phyloP scores from a whole-genome alignment of 768 basidiomycete species.

The Russula compacta region DNA sequence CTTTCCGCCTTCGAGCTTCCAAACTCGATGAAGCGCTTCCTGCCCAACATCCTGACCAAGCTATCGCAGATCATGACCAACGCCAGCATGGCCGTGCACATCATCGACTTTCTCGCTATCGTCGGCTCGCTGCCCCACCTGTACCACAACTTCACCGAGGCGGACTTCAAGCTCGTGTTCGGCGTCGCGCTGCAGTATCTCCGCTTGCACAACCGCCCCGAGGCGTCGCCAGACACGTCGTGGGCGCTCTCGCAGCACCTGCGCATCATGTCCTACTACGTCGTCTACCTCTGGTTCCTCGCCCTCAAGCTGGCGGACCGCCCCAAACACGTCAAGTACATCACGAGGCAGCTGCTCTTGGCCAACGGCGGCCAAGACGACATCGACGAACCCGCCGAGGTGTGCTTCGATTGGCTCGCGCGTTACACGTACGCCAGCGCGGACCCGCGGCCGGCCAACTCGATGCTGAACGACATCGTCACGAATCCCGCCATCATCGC shows the following conservation, averaged over 20 bases:
- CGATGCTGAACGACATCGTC: constrained; percentile 70
- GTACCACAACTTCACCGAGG: constrained; percentile 85
- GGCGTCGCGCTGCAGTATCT: constrained; percentile 91
- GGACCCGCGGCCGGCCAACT: constrained; percentile 80
- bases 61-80: constrained; percentile 93
- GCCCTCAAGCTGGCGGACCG: constrained; percentile 77
- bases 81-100: constrained; percentile 89
- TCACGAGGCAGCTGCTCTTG: constrained; percentile 75
- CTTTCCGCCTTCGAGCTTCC: constrained; percentile 83
- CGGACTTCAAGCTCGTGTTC: constrained; percentile 88
- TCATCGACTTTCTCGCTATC: constrained; percentile 83
- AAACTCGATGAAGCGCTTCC: constrained; percentile 65
- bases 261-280: constrained; percentile 78
- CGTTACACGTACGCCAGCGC: constrained; percentile 91
- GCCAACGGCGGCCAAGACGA: constrained; percentile 69
- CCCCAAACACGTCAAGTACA: constrained; percentile 72
- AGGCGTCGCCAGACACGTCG: constrained; percentile 50
- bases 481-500: constrained; percentile 39
- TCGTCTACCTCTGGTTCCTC: constrained; percentile 93
- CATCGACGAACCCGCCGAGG: constrained; percentile 86
- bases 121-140: constrained; percentile 72
- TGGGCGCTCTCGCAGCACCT: constrained; percentile 91
- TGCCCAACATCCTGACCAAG: constrained; percentile 76
- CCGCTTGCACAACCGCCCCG: constrained; percentile 72
- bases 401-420: constrained; percentile 96